Base-by-base conservation (phyloP, 805 yeast genomes). In the Priceomyces haplophilus region DNA sequence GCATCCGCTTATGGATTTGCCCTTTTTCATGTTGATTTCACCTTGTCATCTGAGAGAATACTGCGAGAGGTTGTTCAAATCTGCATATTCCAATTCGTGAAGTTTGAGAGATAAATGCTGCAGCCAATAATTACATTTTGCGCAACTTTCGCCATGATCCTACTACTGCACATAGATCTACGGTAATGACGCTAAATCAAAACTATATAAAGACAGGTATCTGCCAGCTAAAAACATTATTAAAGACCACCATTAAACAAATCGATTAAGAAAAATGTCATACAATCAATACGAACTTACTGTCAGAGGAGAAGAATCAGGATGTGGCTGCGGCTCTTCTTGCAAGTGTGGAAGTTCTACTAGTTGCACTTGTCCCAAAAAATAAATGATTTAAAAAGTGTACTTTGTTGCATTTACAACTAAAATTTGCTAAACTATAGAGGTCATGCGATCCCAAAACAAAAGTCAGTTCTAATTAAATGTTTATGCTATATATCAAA, bases 251-350 rank as follows among this genome's bases (percentile, higher is more conserved):
- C 11, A 7, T 24, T 11, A 24, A 8, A 24, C 27, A 34, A 17
- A n/a, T 12, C 32, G n/a, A 12, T 6, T 31, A 18, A 29, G 17
- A n/a, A 15, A 27, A 36, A 36, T 36, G 39, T 18, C 24, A 25
- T 23, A 16, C 5, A 17, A 36, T 31, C 25, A 25, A 24, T 36
- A 7, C 18, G 31, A 36, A 23, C 24, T 36, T n/a, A 20, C 29
- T 35, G 29, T 25, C 18, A 33, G 35, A 40, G 18, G 39, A 34
- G 25, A 30, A 3, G 24, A 16, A 12, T 25, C 40, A 18, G 48
- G 47, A 23, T 52, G 56, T 37, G 7, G 41, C 33, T 52, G 56
- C 30, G 54, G 52, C 5, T 21, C 46, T 24, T 41, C 41, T 33
- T 50, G 53, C 50, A 43, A 39, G 15, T 50, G 53, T 33, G 51